phyloP scores from a whole-genome alignment of 768 basidiomycete genomes.

The Symmetrospora coprosmae region DNA sequence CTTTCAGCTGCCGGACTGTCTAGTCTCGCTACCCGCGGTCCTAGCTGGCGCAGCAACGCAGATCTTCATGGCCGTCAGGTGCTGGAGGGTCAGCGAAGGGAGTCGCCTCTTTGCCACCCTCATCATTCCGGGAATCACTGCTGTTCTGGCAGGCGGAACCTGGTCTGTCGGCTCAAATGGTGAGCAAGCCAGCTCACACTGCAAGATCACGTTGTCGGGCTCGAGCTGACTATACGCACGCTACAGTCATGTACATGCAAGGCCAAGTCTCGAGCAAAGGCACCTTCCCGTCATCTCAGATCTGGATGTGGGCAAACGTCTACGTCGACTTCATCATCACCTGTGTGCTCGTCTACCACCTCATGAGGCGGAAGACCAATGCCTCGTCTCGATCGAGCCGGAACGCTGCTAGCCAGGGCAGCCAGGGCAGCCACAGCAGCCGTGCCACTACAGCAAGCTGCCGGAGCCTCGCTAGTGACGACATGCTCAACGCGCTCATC shows the following conservation, averaged over 20 bases:
- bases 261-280: too few relatives aligned
- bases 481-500: conserved; percentile 4
- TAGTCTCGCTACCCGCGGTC: too few relatives aligned
- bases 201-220: too few relatives aligned
- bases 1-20: too few relatives aligned
- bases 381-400: neutral
- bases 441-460: too few relatives aligned
- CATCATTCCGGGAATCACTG: neutral
- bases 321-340: conserved; percentile 8
- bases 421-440: neutral
- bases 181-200: too few relatives aligned
- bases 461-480: too few relatives aligned
- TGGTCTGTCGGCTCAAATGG: neutral
- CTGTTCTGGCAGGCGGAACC: neutral
- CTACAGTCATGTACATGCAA: too few relatives aligned
- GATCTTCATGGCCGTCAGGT: conserved; percentile 19
- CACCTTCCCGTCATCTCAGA: conserved; percentile 3
- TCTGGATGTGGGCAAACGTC: conserved; percentile 11
- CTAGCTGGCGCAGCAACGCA: too few relatives aligned
- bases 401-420: neutral
- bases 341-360: neutral
- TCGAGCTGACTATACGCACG: too few relatives aligned
- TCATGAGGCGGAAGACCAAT: neutral
- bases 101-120: neutral
- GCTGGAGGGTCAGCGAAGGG: neutral